A percentile compares a stretch with the other conserved stretches of the same genome.
These are phyloP conservation scores for Yarrowia bubula DNA, from an alignment of 805 yeast species.

Conservation along the genomic window DNA sequence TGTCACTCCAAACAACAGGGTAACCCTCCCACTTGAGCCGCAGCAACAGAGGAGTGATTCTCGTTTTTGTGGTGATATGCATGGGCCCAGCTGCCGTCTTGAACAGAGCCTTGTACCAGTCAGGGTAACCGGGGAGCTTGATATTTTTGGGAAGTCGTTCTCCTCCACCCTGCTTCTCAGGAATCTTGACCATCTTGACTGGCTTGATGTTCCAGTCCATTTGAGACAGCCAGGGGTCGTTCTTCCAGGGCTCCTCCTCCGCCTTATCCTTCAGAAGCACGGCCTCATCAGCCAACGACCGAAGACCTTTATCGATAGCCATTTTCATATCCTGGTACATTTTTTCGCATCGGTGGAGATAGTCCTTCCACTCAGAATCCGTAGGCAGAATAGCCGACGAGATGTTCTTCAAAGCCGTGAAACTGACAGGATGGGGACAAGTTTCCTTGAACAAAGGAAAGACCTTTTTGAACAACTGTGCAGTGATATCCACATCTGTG, in stretches of 20 bases:
- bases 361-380: slow-evolving; percentile 66
- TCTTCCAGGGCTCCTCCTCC: slow-evolving; percentile 40
- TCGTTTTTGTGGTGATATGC: slow-evolving; percentile 64
- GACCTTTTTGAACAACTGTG: slow-evolving; percentile 61
- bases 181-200: slow-evolving; percentile 53
- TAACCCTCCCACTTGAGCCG: slow-evolving; percentile 79
- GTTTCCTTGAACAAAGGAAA: slow-evolving; percentile 64
- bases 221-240: slow-evolving; percentile 89
- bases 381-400: slow-evolving; percentile 79
- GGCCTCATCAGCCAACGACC: slow-evolving; percentile 58
- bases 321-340: slow-evolving; percentile 58
- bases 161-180: slow-evolving; percentile 55
- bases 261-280: slow-evolving; percentile 47
- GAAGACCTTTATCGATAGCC: slow-evolving; percentile 58
- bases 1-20: slow-evolving; percentile 78
- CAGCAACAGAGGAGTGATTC: slow-evolving; percentile 73
- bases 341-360: slow-evolving; percentile 65
- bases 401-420: slow-evolving; percentile 77
- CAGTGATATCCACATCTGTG: slow-evolving; percentile 74
- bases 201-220: slow-evolving; percentile 80
- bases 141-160: slow-evolving; percentile 48
- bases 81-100: slow-evolving; percentile 45
- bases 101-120: slow-evolving; percentile 76
- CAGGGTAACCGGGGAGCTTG: slow-evolving; percentile 85
- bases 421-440: slow-evolving; percentile 92